A percentile compares a stretch with the other conserved stretches of the same genome.
These are phyloP conservation scores for Lineolata rhizophorae DNA, from an alignment of 495 filamentous ascomycete genomes.

Conservation along the genomic window DNA sequence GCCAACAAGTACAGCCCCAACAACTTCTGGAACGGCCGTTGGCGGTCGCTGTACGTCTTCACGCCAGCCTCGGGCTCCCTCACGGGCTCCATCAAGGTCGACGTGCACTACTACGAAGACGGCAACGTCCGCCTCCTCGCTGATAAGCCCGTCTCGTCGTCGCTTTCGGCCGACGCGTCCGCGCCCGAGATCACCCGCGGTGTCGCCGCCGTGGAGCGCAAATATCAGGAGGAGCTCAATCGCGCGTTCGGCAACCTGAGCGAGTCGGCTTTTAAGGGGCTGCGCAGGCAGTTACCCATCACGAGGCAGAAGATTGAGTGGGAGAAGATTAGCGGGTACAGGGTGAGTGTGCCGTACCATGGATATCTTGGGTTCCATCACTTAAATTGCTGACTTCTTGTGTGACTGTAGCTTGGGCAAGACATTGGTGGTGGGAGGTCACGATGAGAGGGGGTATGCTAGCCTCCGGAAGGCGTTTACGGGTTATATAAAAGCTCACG, in stretches of 20 bases:
- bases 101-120: conserved; percentile 99
- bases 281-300: conserved; percentile 82
- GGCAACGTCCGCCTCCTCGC: conserved; percentile 88
- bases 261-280: conserved; percentile 83
- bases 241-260: conserved; percentile 66
- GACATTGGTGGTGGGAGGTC: conserved; percentile 10
- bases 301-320: conserved; percentile 98
- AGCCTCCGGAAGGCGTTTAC: no score
- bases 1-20: conserved; percentile 93
- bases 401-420: conserved; percentile 3
- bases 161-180: conserved; percentile 30
- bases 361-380: not conserved
- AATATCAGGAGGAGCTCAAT: conserved; percentile 93
- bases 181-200: conserved; percentile 48
- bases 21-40: conserved; percentile 98
- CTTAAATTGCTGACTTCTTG: not conserved
- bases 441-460: no score
- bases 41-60: conserved; percentile 74
- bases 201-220: conserved; percentile 62
- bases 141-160: conserved; percentile 43
- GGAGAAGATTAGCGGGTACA: conserved; percentile 96
- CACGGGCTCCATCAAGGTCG: conserved; percentile 49
- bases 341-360: conserved; percentile 24
- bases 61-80: conserved; percentile 33
- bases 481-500: no score